Evolutionary conservation across 2,329 filamentous ascomycete species (phyloP).

Genomic region (Aspergillus sp.): DNA sequence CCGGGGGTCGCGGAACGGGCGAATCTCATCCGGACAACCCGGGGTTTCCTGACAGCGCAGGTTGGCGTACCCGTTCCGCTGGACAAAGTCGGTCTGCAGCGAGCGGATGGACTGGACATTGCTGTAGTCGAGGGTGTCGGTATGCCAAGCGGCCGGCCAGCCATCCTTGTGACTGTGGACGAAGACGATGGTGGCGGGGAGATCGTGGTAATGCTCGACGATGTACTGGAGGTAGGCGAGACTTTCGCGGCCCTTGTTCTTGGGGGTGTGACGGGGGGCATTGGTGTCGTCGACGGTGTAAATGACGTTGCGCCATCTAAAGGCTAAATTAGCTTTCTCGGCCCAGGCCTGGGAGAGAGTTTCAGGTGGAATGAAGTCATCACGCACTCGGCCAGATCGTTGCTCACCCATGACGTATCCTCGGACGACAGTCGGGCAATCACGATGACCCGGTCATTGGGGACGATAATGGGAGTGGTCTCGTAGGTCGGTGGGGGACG

Average conservation of each 20-base stretch:
- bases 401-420: conserved; percentile 47
- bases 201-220: conserved; percentile 45
- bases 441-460: conserved; percentile 42
- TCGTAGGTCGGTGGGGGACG: conserved; percentile 20
- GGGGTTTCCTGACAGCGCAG: conserved; percentile 50
- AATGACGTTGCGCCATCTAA: conserved; percentile 46
- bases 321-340: not conserved
- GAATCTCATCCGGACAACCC: conserved; percentile 35
- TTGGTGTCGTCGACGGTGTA: conserved; percentile 42
- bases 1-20: conserved; percentile 26
- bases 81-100: conserved; percentile 51
- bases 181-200: conserved; percentile 55
- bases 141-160: conserved; percentile 52
- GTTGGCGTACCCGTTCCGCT: conserved; percentile 56
- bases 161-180: conserved; percentile 55
- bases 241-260: conserved; percentile 46
- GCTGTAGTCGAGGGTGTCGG: conserved; percentile 56
- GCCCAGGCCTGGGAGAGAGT: not conserved
- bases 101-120: conserved; percentile 51
- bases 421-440: conserved; percentile 45
- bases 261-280: conserved; percentile 29
- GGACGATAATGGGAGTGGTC: conserved; percentile 28
- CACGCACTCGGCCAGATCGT: conserved; percentile 45
- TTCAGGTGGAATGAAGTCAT: not conserved
- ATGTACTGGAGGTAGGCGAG: conserved; percentile 48